These are phyloP conservation scores for Phalaenopsis aphrodite DNA, from an alignment of 106 monocot genomes.

Conservation along the genomic window DNA sequence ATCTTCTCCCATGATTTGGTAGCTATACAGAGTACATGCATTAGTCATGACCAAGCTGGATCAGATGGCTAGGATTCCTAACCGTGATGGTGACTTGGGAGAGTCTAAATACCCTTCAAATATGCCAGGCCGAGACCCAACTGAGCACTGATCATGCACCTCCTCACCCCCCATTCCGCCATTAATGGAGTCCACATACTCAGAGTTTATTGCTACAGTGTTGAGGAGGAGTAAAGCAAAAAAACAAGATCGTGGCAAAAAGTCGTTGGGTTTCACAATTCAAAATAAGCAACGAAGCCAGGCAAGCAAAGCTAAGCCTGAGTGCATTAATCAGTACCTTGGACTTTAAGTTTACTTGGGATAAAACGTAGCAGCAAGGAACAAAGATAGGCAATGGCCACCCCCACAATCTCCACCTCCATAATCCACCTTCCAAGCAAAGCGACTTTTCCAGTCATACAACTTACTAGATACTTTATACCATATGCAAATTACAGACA, in stretches of 20 bases:
- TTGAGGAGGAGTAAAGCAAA: slow-evolving; percentile 9
- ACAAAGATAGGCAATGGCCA: neutral
- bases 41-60: too few species aligned
- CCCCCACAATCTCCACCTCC: slow-evolving; percentile 9
- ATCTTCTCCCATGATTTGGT: too few species aligned
- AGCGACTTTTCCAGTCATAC: neutral
- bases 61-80: too few species aligned
- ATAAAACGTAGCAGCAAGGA: neutral
- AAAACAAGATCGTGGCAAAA: neutral
- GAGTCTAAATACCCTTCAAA: too few species aligned
- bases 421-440: slow-evolving; percentile 10
- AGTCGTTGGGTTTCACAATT: neutral
- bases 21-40: too few species aligned
- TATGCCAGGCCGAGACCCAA: neutral
- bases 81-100: too few species aligned
- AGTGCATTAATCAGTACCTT: neutral
- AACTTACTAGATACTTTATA: neutral
- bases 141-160: neutral
- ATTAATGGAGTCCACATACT: neutral
- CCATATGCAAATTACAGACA: neutral
- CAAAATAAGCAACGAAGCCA: slow-evolving; percentile 2
- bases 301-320: neutral
- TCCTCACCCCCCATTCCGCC: neutral
- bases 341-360: slow-evolving; percentile 5
- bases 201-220: neutral